phyloP scores from a whole-genome alignment of 2,329 filamentous ascomycete species.

The Neofusicoccum sp. region DNA sequence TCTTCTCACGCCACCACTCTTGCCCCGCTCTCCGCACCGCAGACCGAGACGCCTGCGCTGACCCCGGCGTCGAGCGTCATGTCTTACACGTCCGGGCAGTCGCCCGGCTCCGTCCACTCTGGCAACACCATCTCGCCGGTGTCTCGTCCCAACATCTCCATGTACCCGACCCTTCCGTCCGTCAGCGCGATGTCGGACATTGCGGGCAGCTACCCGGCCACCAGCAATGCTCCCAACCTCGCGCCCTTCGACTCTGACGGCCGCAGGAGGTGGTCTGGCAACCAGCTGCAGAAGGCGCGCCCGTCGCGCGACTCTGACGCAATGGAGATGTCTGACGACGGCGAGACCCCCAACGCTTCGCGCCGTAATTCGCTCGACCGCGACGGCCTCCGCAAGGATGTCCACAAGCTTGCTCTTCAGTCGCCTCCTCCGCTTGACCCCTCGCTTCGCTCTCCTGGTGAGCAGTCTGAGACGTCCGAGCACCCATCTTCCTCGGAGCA shows the following conservation, averaged over 20 bases:
- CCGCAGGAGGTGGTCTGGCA: constrained; percentile 60
- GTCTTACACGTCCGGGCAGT: constrained; percentile 76
- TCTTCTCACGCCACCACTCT: constrained; percentile 54
- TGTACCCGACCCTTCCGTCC: constrained; percentile 74
- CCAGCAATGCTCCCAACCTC: constrained; percentile 65
- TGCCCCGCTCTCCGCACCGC: constrained; percentile 43
- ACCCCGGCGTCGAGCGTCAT: constrained; percentile 73
- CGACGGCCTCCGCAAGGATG: constrained; percentile 37
- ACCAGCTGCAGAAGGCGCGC: constrained; percentile 53
- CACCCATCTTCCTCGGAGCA: constrained; percentile 24
- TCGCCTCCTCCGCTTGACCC: constrained; percentile 41
- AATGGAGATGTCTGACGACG: constrained; percentile 43
- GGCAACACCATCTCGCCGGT: constrained; percentile 63
- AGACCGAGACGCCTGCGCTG: constrained; percentile 67
- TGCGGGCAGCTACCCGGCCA: constrained; percentile 58
- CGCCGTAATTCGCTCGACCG: constrained; percentile 33
- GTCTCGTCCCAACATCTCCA: constrained; percentile 54
- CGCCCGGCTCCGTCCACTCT: constrained; percentile 67
- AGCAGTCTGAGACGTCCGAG: constrained; percentile 35
- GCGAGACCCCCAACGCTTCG: constrained; percentile 31
- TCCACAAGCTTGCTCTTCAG: constrained; percentile 38
- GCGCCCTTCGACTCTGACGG: constrained; percentile 62
- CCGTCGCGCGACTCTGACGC: constrained; percentile 31
- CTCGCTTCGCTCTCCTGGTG: constrained; percentile 38
- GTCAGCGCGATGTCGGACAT: constrained; percentile 64